A percentile compares a stretch with the other conserved stretches of the same genome.
Conservation (phyloP, 2,329 filamentous ascomycete species). For the Chrysoporthe austroafricana region DNA sequence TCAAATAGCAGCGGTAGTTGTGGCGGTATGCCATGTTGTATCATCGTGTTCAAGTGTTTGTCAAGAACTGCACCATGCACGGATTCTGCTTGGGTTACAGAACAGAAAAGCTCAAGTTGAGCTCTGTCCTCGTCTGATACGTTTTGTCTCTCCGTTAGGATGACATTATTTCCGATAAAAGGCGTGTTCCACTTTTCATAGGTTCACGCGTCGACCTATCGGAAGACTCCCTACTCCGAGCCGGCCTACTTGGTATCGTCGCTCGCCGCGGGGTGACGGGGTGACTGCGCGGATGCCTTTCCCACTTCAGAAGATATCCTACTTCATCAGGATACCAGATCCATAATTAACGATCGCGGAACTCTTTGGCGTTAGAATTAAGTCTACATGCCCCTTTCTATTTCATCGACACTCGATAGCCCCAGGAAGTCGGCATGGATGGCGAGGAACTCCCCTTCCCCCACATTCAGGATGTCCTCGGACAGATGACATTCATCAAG, state of each 20-base stretch:
- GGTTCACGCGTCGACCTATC: not conserved
- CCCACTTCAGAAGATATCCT: not conserved
- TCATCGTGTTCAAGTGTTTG: not conserved
- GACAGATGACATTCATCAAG: constrained; percentile 23
- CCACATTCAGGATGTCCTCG: constrained; percentile 25
- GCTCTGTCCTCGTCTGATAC: not conserved
- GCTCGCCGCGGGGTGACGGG: not conserved
- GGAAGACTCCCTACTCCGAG: not conserved
- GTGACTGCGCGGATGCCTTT: not conserved
- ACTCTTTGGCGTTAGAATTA: accelerated
- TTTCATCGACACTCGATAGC: not conserved
- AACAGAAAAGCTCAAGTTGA: not conserved
- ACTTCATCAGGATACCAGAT: too few relatives aligned
- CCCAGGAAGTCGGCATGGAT: not conserved
- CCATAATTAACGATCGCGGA: not conserved
- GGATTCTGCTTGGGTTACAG: not conserved
- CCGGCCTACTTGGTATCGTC: not conserved
- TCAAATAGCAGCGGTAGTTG: constrained; percentile 14
- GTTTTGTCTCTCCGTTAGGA: not conserved
- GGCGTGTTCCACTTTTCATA: not conserved
- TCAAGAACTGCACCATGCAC: not conserved
- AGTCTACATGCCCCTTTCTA: not conserved
- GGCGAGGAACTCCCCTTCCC: not conserved
- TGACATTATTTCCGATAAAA: not conserved
- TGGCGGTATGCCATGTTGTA: not conserved